These are phyloP conservation scores for Trichocladium antarcticum DNA, from an alignment of 495 filamentous ascomycete species.

Conservation along the genomic window DNA sequence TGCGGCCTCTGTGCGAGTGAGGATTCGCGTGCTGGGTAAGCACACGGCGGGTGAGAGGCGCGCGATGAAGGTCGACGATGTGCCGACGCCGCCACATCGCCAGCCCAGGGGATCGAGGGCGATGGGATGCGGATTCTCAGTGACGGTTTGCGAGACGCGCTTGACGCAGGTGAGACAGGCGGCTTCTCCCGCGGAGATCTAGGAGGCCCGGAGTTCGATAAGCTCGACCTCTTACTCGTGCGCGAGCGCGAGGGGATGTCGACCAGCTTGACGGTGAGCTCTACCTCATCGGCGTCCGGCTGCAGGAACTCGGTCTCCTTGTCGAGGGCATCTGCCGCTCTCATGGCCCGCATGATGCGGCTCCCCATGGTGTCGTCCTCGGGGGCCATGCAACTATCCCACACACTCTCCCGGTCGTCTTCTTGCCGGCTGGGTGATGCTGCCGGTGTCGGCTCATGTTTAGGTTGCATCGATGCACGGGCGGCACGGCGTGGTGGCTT, in stretches of 20 bases:
- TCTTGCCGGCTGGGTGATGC: neutral
- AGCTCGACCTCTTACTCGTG: neutral
- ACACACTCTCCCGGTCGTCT: neutral
- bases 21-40: neutral
- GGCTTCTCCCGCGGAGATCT: neutral
- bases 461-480: neutral
- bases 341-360: slow-evolving; percentile 37
- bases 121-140: slow-evolving; percentile 8
- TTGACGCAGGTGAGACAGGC: neutral
- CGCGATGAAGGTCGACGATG: neutral
- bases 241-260: slow-evolving; percentile 11
- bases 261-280: slow-evolving; percentile 22
- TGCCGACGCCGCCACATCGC: neutral
- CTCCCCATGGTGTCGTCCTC: slow-evolving; percentile 18
- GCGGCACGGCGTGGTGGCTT: neutral
- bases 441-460: neutral
- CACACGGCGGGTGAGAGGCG: neutral
- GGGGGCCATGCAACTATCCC: neutral
- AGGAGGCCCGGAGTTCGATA: neutral
- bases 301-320: slow-evolving; percentile 36
- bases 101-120: neutral
- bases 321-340: slow-evolving; percentile 41
- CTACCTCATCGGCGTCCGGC: slow-evolving; percentile 24
- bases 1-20: neutral
- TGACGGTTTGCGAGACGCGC: slow-evolving; percentile 3